Evolutionary conservation across 2,329 filamentous ascomycete genomes (phyloP), one percentile per base, ranked within the genome.

Genomic region (Colletotrichum sp.): DNA sequence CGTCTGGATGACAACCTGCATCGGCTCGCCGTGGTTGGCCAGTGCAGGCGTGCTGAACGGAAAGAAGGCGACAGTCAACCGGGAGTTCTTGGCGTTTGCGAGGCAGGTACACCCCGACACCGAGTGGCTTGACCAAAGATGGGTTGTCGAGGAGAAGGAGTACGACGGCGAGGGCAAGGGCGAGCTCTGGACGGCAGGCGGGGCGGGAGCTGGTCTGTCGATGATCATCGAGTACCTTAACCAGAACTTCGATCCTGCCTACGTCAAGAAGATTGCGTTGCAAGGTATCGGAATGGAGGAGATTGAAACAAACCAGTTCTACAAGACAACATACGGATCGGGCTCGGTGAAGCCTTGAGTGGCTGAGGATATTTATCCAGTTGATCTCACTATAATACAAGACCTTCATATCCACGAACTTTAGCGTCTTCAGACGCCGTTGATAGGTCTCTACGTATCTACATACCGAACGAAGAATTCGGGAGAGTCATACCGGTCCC

Each of bases 391-490:
- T 8, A 6, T 21, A 32, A 36, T 63, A 63, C 30, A 63, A 18
- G 59, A 24, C 30, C 2, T 32, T 21, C 3, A 63, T 21, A 8
- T 21, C n/a, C 43, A 21, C 43, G 10, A 52, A 13, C 6, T 13
- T 12, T 9, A 21, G n/a, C 43, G 7, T 13, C n/a, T 1, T 6
- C n/a, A 52, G 43, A 52, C 12, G 43, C 43, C 10, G 10, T 12
- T 52, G n/a, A 21, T 4, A 24, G 43, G 10, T 21, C 43, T 21
- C 43, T 52, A 52, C 43, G n/a, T 3, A 34, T 65, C 12, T 66
- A 8, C 26, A 64, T 91, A 91, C 43, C 81, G 80, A 57, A 91
- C 86, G 32, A 80, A 79, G 76, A 91, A 89, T 2, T 83, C 72
- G 0, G 82, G 80, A 10, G 87, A 85, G 76, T 87, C 83, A 18